Percentiles rank a stretch among this genome's conserved stretches.
phyloP scores from a whole-genome alignment of 2,329 filamentous ascomycete genomes.

The Ascochyta pisi region DNA sequence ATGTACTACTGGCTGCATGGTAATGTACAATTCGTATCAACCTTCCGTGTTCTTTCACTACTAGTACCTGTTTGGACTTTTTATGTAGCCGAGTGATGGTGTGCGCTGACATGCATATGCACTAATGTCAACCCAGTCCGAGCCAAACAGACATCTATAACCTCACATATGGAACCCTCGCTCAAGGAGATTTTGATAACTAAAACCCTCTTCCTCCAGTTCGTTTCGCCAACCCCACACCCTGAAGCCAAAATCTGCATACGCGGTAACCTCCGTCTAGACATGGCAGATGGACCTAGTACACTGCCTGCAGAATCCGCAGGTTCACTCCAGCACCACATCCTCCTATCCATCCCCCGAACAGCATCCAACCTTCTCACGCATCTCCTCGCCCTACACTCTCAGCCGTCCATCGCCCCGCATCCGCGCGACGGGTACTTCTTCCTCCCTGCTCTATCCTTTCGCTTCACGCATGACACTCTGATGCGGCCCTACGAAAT shows the following conservation, averaged over 20 bases:
- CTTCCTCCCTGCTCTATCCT: constrained; percentile 19
- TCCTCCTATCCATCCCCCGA: constrained; percentile 32
- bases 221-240: no score
- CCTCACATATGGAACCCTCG: no score
- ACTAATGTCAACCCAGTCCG: background rate
- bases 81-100: constrained; percentile 1
- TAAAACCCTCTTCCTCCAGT: no score
- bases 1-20: background rate
- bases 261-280: no score
- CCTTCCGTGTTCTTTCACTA: no score
- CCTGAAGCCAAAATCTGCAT: no score
- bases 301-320: background rate
- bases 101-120: constrained; percentile 8
- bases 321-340: constrained; percentile 11
- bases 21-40: no score
- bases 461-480: constrained; percentile 15
- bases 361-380: constrained; percentile 33
- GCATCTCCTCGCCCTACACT: constrained; percentile 30
- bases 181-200: no score
- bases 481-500: background rate
- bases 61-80: background rate
- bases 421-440: constrained; percentile 31
- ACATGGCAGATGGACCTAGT: background rate
- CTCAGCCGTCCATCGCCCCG: constrained; percentile 19
- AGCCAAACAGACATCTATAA: background rate